Evolutionary conservation across 768 basidiomycete genomes (phyloP).

Genomic region (Rhodocollybia butyracea): DNA sequence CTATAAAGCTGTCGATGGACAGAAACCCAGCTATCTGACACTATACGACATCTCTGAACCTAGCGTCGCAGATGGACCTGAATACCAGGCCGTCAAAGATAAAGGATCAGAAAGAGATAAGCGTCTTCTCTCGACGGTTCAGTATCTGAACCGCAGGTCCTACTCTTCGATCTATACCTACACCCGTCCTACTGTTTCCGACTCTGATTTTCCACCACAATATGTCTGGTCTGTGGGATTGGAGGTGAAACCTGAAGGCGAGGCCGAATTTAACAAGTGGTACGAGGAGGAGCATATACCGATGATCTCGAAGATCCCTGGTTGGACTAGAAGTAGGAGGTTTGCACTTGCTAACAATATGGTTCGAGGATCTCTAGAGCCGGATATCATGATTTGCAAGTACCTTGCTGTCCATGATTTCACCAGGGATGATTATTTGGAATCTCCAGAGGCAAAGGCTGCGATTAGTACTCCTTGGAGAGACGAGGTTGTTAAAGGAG

Average conservation of each 20-base stretch:
- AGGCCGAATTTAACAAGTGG: conserved; percentile 27
- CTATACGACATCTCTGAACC: conserved; percentile 28
- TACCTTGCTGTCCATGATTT: conserved; percentile 33
- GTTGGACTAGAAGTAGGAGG: conserved; percentile 26
- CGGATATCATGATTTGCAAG: conserved; percentile 17
- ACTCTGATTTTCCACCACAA: conserved; percentile 14
- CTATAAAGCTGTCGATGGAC: conserved; percentile 28
- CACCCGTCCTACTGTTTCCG: conserved; percentile 13
- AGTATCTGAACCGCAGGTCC: conserved; percentile 21
- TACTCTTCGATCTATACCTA: conserved; percentile 19
- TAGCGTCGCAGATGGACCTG: conserved; percentile 17
- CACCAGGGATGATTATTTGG: conserved; percentile 15
- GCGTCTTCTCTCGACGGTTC: conserved; percentile 21
- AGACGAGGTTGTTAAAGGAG: conserved; percentile 16
- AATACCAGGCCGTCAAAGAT: conserved; percentile 23
- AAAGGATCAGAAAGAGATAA: conserved; percentile 25
- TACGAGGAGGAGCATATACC: conserved; percentile 34
- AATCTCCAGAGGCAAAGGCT: conserved; percentile 20
- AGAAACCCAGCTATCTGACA: conserved; percentile 26
- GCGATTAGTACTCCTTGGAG: conserved; percentile 24
- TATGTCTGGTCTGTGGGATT: conserved; percentile 21
- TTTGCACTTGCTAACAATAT: conserved; percentile 19
- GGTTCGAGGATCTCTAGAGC: conserved; percentile 3
- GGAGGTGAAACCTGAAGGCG: conserved; percentile 17
- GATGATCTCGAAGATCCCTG: conserved; percentile 23